A percentile compares a stretch with the other conserved stretches of the same genome.
Evolutionary conservation across 2,329 filamentous ascomycete genomes (phyloP).

Genomic region (Cadophora gregata): DNA sequence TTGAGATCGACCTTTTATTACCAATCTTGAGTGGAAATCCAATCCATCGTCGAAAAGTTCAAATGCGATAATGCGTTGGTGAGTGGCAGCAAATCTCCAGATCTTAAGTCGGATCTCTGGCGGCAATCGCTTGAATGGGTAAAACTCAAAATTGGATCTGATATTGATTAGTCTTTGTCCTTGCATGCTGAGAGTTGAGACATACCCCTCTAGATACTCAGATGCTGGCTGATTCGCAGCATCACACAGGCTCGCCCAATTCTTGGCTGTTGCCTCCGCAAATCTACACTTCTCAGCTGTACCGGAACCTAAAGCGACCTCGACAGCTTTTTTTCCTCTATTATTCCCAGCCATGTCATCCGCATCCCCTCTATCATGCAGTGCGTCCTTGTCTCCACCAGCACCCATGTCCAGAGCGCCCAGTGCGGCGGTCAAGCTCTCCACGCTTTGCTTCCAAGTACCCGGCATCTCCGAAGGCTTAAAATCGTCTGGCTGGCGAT

Average conservation of each 20-base stretch:
- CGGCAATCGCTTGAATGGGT: background rate
- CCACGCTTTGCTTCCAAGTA: background rate
- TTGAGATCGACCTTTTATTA: background rate
- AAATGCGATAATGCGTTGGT: background rate
- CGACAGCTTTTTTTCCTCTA: background rate
- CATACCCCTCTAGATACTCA: background rate
- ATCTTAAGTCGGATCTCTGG: slow-evolving; percentile 1
- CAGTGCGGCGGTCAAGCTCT: background rate
- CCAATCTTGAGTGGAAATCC: background rate
- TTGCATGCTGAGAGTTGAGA: background rate
- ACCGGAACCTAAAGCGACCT: background rate
- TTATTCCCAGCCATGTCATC: background rate
- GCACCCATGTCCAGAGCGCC: background rate
- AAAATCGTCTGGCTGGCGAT: background rate
- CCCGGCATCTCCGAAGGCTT: background rate
- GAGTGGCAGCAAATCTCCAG: background rate
- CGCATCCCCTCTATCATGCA: too few relatives aligned
- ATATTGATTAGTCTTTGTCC: background rate
- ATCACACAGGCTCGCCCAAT: too few relatives aligned
- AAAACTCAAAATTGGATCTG: background rate
- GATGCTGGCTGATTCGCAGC: too few relatives aligned
- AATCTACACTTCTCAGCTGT: background rate
- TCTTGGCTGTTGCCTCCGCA: background rate
- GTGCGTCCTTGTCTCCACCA: background rate
- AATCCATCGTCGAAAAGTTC: background rate